Evolutionary conservation across 257 asterid genomes (phyloP).

Genomic region (Solanum pennellii): DNA sequence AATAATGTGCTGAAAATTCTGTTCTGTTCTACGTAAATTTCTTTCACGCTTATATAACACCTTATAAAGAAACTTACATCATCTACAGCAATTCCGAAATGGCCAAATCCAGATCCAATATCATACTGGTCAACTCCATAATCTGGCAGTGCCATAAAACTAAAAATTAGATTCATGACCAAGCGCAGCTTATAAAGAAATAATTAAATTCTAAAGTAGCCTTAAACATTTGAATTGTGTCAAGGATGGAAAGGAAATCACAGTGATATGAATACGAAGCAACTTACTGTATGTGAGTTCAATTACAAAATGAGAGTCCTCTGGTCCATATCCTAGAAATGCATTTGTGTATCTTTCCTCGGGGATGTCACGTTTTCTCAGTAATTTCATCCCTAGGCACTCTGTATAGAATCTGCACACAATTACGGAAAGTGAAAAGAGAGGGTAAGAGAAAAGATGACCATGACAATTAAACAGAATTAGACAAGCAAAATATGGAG

Average conservation of each 20-base stretch:
- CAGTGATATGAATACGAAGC: neutral
- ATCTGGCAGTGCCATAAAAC: constrained; percentile 38
- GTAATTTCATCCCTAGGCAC: constrained; percentile 93
- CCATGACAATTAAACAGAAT: neutral
- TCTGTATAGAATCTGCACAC: constrained; percentile 86
- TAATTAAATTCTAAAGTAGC: neutral
- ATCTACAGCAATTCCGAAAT: constrained; percentile 92
- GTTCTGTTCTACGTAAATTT: neutral
- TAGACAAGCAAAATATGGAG: neutral
- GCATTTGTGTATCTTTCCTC: constrained; percentile 97
- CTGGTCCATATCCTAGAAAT: constrained; percentile 97
- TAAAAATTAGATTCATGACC: neutral
- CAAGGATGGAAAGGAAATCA: neutral
- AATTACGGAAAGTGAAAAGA: neutral
- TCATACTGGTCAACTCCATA: constrained; percentile 93
- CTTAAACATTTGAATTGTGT: neutral
- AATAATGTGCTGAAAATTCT: neutral
- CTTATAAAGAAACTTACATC: constrained; percentile 53
- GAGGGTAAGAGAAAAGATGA: neutral
- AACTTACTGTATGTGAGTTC: constrained; percentile 93
- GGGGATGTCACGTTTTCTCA: constrained; percentile 85
- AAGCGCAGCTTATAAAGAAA: neutral
- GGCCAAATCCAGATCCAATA: constrained; percentile 88
- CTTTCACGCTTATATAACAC: neutral
- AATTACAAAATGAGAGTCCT: constrained; percentile 92